Evolutionary conservation across 1,139 yeast genomes (phyloP), one percentile per base, ranked within the genome.

Genomic region (Diutina pseudorugosa): DNA sequence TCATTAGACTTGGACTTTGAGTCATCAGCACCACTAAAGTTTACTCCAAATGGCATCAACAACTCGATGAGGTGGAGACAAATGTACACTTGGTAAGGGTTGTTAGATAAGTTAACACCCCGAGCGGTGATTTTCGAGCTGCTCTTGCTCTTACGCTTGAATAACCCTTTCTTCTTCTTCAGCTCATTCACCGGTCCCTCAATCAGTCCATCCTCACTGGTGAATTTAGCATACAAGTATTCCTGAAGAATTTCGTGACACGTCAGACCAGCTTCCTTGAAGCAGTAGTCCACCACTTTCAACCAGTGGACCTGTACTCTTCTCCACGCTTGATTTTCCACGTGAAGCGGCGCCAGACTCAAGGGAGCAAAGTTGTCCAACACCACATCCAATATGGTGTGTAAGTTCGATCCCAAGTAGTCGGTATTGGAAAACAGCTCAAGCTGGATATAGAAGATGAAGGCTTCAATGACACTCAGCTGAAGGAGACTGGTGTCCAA

Each of bases 351-450:
- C 27, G 53, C 50, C 50, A 59, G 18, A 7, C 33, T 58, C 50
- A 69, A 52, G 3, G 61, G 67, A 20, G 64, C 63, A 55, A 74
- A 72, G 53, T 69, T 71, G 40, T 54, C 55, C 33, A 75, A 62
- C 2, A 72, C 62, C 2, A 55, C 51, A 51, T 71, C 75, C 33
- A 75, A 55, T 40, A 73, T 66, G 2, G 45, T 51, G 1, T 62
- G 56, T 41, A 73, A 57, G 48, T 69, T 70, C 3, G 55, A 49
- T 0, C 75, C 60, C 44, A 73, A 62, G 53, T 59, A 74, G 30
- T 72, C 76, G 0, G 68, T 61, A 53, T 71, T 67, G 57, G 73
- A 77, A 53, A 73, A 70, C 56, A 70, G 76, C 56, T 72, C 75
- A 33, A 75, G 61, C 58, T 74, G 78, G 42, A 72, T 59, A 57